These are phyloP conservation scores for Pseudogymnoascus sp. DNA, from an alignment of 2,329 filamentous ascomycete genomes.

Conservation along the genomic window DNA sequence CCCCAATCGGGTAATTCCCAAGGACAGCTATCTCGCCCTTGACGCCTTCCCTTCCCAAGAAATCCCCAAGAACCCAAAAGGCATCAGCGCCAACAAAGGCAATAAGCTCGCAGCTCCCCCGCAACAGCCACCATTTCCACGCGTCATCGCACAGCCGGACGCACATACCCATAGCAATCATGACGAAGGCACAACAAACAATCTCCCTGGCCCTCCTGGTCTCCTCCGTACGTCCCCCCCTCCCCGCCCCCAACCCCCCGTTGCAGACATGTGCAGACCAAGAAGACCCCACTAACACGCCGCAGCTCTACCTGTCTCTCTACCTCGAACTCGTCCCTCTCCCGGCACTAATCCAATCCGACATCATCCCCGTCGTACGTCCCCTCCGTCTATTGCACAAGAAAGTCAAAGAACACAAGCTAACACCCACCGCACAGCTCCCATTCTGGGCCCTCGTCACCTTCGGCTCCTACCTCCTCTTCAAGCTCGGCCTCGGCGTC, in stretches of 20 bases:
- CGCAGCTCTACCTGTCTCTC: constrained; percentile 78
- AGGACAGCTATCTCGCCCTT: not conserved
- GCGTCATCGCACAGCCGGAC: not conserved
- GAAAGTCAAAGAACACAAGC: not conserved
- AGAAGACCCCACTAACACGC: constrained; percentile 14
- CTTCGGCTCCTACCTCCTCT: constrained; percentile 86
- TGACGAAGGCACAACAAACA: constrained; percentile 93
- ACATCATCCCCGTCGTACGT: constrained; percentile 85
- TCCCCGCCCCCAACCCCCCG: constrained; percentile 13
- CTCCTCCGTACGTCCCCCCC: constrained; percentile 62
- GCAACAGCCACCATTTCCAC: not conserved
- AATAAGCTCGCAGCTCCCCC: constrained; percentile 4
- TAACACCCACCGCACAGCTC: constrained; percentile 47
- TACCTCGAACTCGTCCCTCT: constrained; percentile 79
- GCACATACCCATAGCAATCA: constrained; percentile 37
- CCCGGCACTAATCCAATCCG: constrained; percentile 66
- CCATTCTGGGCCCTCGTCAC: constrained; percentile 89
- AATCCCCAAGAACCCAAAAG: not conserved
- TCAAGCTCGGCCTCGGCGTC: constrained; percentile 85
- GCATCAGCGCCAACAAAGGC: not conserved
- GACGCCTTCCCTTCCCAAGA: not conserved
- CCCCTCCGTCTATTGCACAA: not conserved
- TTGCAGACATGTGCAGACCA: not conserved
- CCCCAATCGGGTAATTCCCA: constrained; percentile 7
- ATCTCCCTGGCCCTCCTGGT: constrained; percentile 81